phyloP scores from a whole-genome alignment of 805 yeast genomes.

The Scheffersomyces lignosus region DNA sequence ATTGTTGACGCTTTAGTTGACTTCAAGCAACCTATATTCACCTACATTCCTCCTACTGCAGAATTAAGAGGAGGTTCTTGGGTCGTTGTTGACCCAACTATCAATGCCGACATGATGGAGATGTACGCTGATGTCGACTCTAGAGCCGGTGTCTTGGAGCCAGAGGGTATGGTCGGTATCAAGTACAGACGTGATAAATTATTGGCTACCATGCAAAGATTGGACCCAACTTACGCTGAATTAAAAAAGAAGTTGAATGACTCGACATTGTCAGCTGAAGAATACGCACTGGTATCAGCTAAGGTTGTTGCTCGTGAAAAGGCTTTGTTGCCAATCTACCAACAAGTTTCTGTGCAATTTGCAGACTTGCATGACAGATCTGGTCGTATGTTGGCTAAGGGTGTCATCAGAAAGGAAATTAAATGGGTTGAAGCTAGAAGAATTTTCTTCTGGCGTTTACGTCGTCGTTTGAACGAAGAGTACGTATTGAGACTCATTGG shows the following conservation, averaged over 20 bases:
- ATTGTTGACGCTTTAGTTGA: slow-evolving; percentile 97
- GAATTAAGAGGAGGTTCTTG: slow-evolving; percentile 99
- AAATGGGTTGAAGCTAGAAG: slow-evolving; percentile 89
- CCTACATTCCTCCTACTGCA: slow-evolving; percentile 97
- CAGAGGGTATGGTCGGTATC: slow-evolving; percentile 99
- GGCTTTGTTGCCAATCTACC: slow-evolving; percentile 79
- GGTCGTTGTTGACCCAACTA: slow-evolving; percentile 99
- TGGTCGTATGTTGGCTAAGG: slow-evolving; percentile 96
- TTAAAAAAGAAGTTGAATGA: slow-evolving; percentile 62
- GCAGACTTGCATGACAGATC: slow-evolving; percentile 98
- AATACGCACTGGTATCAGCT: slow-evolving; percentile 61
- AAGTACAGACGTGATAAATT: slow-evolving; percentile 94
- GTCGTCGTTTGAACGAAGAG: slow-evolving; percentile 93
- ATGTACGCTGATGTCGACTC: slow-evolving; percentile 97
- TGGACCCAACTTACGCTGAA: slow-evolving; percentile 73
- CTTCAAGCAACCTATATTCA: slow-evolving; percentile 94
- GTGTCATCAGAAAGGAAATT: slow-evolving; percentile 79
- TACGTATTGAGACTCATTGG: slow-evolving; percentile 75
- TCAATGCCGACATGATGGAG: slow-evolving; percentile 96
- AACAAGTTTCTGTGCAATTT: slow-evolving; percentile 90
- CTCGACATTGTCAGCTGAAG: slow-evolving; percentile 56
- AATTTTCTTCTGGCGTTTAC: slow-evolving; percentile 97
- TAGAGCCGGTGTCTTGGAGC: slow-evolving; percentile 97
- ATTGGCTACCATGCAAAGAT: slow-evolving; percentile 85
- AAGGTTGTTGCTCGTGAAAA: slow-evolving; percentile 78